These are phyloP conservation scores for Dryas alaskensis DNA, from an alignment of 306 rosid genomes.

Conservation along the genomic window DNA sequence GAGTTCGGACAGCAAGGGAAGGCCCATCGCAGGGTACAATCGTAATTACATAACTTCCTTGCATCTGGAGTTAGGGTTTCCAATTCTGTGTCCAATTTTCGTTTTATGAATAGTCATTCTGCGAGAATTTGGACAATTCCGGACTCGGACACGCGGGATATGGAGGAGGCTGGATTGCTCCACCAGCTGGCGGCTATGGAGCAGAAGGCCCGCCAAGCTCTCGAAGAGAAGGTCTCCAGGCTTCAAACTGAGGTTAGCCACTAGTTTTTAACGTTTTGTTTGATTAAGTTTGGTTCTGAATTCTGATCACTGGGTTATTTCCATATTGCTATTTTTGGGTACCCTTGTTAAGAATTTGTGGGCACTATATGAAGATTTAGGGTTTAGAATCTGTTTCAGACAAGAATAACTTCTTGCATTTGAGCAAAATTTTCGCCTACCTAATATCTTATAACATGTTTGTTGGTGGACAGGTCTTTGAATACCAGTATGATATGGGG, in stretches of 20 bases:
- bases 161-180: slow-evolving; percentile 68
- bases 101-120: too few relatives aligned
- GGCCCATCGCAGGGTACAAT: too few relatives aligned
- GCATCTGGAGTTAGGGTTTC: too few relatives aligned
- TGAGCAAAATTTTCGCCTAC: background rate
- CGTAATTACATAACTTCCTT: too few relatives aligned
- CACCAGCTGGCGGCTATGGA: slow-evolving; percentile 60
- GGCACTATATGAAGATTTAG: too few relatives aligned
- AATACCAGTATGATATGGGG: slow-evolving; percentile 91
- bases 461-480: slow-evolving; percentile 58
- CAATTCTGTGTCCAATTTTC: too few relatives aligned
- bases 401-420: background rate
- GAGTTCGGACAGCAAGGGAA: too few relatives aligned
- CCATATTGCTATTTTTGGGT: background rate
- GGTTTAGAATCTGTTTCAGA: too few relatives aligned
- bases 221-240: slow-evolving; percentile 51
- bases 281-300: background rate
- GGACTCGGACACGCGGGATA: slow-evolving; percentile 40
- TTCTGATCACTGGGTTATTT: background rate
- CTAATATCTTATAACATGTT: background rate
- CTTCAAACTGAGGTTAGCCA: slow-evolving; percentile 64
- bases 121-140: background rate
- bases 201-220: slow-evolving; percentile 69
- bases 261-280: background rate
- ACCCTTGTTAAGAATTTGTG: too few relatives aligned